Evolutionary conservation across 768 basidiomycete genomes (phyloP).

Genomic region (Tulasnella sp.): DNA sequence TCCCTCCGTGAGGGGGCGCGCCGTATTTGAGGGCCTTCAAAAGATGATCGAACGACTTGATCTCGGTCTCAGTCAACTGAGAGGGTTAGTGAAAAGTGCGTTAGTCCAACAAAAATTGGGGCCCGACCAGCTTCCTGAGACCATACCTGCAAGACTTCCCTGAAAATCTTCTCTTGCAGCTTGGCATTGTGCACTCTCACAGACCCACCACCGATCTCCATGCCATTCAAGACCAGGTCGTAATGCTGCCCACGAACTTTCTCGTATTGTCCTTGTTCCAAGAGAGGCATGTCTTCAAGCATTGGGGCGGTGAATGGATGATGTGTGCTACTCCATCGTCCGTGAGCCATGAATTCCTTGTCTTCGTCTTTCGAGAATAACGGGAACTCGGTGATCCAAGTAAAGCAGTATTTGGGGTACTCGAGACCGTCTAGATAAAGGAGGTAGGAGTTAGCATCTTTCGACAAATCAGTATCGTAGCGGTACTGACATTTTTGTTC

Average conservation of each 20-base stretch:
- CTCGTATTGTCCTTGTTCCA: slow-evolving; percentile 67
- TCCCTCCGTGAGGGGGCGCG: slow-evolving; percentile 93
- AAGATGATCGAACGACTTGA: slow-evolving; percentile 74
- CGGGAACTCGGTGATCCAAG: slow-evolving; percentile 96
- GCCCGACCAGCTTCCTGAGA: not conserved
- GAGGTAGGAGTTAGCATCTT: not conserved
- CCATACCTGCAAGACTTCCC: slow-evolving; percentile 71
- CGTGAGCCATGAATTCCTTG: slow-evolving; percentile 79
- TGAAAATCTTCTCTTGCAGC: slow-evolving; percentile 83
- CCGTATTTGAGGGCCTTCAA: slow-evolving; percentile 83
- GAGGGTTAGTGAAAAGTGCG: not conserved
- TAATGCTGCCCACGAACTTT: slow-evolving; percentile 90
- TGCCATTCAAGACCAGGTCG: slow-evolving; percentile 89
- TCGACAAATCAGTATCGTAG: slow-evolving; percentile 29
- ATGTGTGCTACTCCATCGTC: slow-evolving; percentile 88
- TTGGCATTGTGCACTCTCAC: slow-evolving; percentile 85
- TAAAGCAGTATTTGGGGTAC: slow-evolving; percentile 62
- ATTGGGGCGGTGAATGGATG: slow-evolving; percentile 97
- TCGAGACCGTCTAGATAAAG: slow-evolving; percentile 5
- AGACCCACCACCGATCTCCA: slow-evolving; percentile 90
- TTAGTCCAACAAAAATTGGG: not conserved
- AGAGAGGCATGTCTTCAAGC: slow-evolving; percentile 76
- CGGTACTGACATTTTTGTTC: slow-evolving; percentile 53
- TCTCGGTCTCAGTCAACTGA: slow-evolving; percentile 71
- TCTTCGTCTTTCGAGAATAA: slow-evolving; percentile 87